Evolutionary conservation across 768 basidiomycete species (phyloP), one percentile per base, ranked within the genome.

Genomic region (Suillus subalutaceus): DNA sequence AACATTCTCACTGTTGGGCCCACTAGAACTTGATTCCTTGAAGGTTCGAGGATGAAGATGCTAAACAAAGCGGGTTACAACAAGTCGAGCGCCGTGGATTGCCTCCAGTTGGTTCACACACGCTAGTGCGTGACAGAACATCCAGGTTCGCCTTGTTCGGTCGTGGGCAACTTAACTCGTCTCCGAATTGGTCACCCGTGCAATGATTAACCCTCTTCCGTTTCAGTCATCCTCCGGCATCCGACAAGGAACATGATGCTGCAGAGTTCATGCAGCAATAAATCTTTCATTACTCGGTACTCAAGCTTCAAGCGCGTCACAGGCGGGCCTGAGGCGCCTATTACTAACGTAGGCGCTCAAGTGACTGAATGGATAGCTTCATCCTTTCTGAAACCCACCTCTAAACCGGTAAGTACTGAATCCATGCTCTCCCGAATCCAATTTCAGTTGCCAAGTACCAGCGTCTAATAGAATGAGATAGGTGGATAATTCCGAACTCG

Each of bases 51-150:
- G 26, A 26, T 38, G 23, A 40, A 40, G 26, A 37, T n/a, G 20
- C 18, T 35, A 13, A 56, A 32, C n/a, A 35, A 9, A 55, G 62
- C 37, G 35, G 38, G 16, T 35, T 56, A 59, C 55, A 13, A 37
- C 56, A 52, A 41, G 67, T 65, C 37, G 59, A 69, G 68, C 60
- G 62, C 65, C 66, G 26, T 61, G 6, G 72, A 69, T 69, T 50
- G 63, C 53, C 61, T 38, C 18, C 66, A 69, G 67, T 72, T 71
- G 61, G 65, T 69, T 68, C 64, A 56, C 75, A 67, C 63, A 64
- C 38, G 10, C 56, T 30, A 30, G 38, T 20, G 18, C 18, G 41
- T 60, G 59, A 41, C 26, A 38, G 55, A 40, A 38, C 23, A 58
- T 57, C 35, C 35, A 57, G 23, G 18, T 26, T 16, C 30, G 9